Conservation (phyloP, 345 rosid species). For the Firmiana major region DNA sequence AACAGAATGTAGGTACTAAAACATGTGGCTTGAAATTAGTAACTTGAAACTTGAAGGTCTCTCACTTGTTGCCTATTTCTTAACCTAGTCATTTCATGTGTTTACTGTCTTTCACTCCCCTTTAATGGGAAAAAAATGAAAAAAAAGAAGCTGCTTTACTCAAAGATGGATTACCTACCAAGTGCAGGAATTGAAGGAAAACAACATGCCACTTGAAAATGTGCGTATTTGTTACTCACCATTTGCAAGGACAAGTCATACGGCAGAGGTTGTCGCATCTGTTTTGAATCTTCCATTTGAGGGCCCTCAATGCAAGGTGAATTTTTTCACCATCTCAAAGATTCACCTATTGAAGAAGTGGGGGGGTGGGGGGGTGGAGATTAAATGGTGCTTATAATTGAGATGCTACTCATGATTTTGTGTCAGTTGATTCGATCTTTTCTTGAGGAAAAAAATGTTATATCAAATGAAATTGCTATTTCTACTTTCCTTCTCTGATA, state of each 20-base stretch:
- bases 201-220: conserved; percentile 42
- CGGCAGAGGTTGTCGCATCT: conserved; percentile 68
- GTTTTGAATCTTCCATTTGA: conserved; percentile 62
- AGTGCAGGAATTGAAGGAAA: conserved; percentile 69
- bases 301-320: conserved; percentile 76
- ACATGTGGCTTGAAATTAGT: background rate
- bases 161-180: background rate
- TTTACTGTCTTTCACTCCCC: background rate
- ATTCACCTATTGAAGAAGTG: background rate
- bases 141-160: background rate
- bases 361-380: background rate
- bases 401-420: background rate
- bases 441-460: background rate
- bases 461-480: background rate
- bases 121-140: background rate
- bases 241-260: conserved; percentile 81
- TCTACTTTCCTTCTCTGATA: background rate
- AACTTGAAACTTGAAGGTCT: background rate
- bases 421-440: background rate
- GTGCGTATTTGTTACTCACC: conserved; percentile 92
- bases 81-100: background rate
- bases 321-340: background rate
- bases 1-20: background rate
- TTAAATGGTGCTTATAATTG: background rate
- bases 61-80: background rate